Base-by-base conservation (phyloP, 805 yeast species). In the Pichia nanzhaoensis region DNA sequence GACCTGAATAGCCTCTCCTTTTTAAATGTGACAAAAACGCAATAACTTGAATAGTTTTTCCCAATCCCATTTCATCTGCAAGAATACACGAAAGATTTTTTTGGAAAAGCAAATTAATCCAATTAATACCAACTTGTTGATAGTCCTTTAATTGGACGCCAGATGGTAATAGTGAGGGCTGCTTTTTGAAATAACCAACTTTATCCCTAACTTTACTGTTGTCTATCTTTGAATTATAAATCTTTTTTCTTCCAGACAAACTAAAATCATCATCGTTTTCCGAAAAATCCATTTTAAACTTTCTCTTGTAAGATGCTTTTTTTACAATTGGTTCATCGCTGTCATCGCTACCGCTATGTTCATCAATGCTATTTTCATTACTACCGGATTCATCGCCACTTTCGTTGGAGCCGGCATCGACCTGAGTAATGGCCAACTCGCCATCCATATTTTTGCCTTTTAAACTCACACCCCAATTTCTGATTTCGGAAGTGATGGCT, bases 51-150 rank as follows among this genome's bases (percentile, higher is more conserved):
- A 95, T 84, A 0, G 99, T 93, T 61, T 93, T 93, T 48, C 99
- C 99, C 40, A 93, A 70, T 5, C 95, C 99, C 99, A 93, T 93
- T 62, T 93, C 99, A 67, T 93, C 99, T 0, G 99, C 99, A 40
- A 93, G 69, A 46, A 93, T 93, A 66, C 99, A 90, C 6, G 96
- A 88, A 46, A 93, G 70, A 16, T 79, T 74, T 58, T 84, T 79
- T 47, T 77, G 78, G 61, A 91, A 93, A 27, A 93, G 70, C 44
- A 91, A 63, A 50, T 81, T 74, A 44, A 93, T 69, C 99, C 99
- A 93, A 61, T 93, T 93, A 42, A 93, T 67, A 38, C 99, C 99
- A n/a, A 90, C 95, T 55, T 89, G 93, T 68, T 93, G 99, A 63
- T 93, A 93, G 57, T 78, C 81, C 57, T 91, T 93, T 55, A 93